phyloP scores from a whole-genome alignment of 805 yeast genomes.

The Lachancea cidri region DNA sequence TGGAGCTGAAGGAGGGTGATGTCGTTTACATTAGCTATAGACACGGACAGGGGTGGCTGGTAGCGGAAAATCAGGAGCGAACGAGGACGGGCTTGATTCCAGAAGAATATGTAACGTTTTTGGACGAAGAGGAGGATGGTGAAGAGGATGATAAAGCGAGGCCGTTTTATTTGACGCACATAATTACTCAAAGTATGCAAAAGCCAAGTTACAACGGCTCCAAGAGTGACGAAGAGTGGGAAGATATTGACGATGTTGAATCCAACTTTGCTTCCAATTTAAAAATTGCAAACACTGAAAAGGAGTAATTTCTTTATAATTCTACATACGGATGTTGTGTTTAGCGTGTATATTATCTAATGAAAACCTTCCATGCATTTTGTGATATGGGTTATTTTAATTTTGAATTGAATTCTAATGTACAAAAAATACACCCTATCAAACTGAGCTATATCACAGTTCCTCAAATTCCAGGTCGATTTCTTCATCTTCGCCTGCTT shows the following conservation, averaged over 20 bases:
- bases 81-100: constrained; percentile 81
- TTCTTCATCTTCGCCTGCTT: constrained; percentile 36
- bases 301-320: constrained; percentile 11
- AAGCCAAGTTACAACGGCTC: constrained; percentile 21
- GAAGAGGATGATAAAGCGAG: constrained; percentile 34
- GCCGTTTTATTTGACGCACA: constrained; percentile 42
- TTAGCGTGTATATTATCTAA: background rate
- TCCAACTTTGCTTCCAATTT: constrained; percentile 24
- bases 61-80: constrained; percentile 55
- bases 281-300: constrained; percentile 29
- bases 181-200: constrained; percentile 27
- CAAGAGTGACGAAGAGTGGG: constrained; percentile 29
- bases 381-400: background rate
- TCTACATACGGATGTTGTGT: background rate
- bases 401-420: background rate
- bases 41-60: constrained; percentile 98
- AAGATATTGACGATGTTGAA: constrained; percentile 38
- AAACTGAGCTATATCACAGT: too few species aligned
- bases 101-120: constrained; percentile 77
- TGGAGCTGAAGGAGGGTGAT: constrained; percentile 74
- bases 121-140: constrained; percentile 19
- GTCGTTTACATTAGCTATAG: constrained; percentile 78
- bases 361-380: background rate
- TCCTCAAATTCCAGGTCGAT: constrained; percentile 20
- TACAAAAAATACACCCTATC: background rate